Percentiles rank a stretch among this genome's conserved stretches.
Conservation (phyloP, 306 rosid genomes). For the Cucurbita maxima region DNA sequence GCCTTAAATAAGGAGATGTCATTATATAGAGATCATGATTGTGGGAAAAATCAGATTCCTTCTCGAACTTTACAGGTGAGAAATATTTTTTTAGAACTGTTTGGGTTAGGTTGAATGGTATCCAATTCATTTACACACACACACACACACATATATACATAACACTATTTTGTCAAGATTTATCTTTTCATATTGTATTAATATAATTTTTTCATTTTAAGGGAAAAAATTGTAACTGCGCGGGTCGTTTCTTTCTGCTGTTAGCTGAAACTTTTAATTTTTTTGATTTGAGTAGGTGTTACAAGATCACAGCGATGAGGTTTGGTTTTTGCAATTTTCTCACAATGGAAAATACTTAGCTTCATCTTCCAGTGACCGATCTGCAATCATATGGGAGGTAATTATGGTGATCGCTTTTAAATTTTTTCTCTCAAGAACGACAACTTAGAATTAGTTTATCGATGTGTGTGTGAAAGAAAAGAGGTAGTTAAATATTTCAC, state of each 20-base stretch:
- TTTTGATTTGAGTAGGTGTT: slow-evolving; percentile 31
- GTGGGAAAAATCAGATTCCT: slow-evolving; percentile 89
- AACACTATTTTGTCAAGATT: background rate
- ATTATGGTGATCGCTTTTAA: slow-evolving; percentile 1
- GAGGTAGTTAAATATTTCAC: background rate
- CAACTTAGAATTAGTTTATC: background rate
- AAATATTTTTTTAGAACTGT: background rate
- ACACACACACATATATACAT: background rate
- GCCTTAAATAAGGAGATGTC: slow-evolving; percentile 80
- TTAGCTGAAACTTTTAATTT: background rate
- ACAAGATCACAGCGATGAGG: slow-evolving; percentile 69
- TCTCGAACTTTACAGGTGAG: slow-evolving; percentile 70
- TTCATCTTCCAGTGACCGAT: slow-evolving; percentile 75
- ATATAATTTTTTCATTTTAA: too few relatives aligned
- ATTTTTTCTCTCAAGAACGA: background rate
- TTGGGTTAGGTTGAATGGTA: background rate
- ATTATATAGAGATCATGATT: slow-evolving; percentile 71
- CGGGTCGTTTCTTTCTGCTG: background rate
- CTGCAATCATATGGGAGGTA: slow-evolving; percentile 98
- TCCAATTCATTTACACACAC: background rate
- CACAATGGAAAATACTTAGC: slow-evolving; percentile 82
- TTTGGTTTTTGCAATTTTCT: slow-evolving; percentile 92
- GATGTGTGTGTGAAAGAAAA: background rate
- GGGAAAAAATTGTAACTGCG: background rate
- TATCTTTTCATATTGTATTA: background rate